Evolutionary conservation across 2,329 filamentous ascomycete species (phyloP).

Genomic region (Aureobasidium sp.): DNA sequence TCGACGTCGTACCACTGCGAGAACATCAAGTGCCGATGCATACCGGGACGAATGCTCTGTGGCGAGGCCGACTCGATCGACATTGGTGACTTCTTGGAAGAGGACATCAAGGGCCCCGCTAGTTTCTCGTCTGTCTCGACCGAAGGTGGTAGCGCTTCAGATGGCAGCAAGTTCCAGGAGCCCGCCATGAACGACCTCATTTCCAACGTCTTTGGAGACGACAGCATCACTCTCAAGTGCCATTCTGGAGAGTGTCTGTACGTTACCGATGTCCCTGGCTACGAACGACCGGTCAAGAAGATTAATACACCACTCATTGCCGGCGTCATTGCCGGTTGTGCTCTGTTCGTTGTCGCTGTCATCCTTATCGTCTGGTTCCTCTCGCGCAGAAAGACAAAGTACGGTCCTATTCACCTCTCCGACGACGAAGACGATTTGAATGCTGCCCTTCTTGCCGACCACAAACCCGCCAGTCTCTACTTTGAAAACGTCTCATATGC

Average conservation of each 20-base stretch:
- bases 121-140: conserved; percentile 63
- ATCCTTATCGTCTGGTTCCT: conserved; percentile 83
- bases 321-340: conserved; percentile 77
- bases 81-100: conserved; percentile 75
- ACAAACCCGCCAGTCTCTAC: conserved; percentile 80
- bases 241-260: conserved; percentile 87
- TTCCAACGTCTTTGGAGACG: conserved; percentile 78
- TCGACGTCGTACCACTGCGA: conserved; percentile 78
- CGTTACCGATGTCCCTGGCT: conserved; percentile 86
- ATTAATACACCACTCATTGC: conserved; percentile 98
- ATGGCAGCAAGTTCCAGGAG: conserved; percentile 79
- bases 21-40: conserved; percentile 76
- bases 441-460: conserved; percentile 78
- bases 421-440: conserved; percentile 84
- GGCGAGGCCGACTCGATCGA: conserved; percentile 87
- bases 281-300: conserved; percentile 76
- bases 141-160: conserved; percentile 47
- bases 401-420: conserved; percentile 63
- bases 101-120: conserved; percentile 80
- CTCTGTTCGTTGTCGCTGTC: conserved; percentile 79
- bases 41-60: conserved; percentile 87
- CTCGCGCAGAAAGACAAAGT: conserved; percentile 56
- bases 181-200: conserved; percentile 90
- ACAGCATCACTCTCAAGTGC: conserved; percentile 77
- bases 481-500: conserved; percentile 84